These are phyloP conservation scores for Solanum hybrid DNA, from an alignment of 305 asterid species.

Conservation along the genomic window DNA sequence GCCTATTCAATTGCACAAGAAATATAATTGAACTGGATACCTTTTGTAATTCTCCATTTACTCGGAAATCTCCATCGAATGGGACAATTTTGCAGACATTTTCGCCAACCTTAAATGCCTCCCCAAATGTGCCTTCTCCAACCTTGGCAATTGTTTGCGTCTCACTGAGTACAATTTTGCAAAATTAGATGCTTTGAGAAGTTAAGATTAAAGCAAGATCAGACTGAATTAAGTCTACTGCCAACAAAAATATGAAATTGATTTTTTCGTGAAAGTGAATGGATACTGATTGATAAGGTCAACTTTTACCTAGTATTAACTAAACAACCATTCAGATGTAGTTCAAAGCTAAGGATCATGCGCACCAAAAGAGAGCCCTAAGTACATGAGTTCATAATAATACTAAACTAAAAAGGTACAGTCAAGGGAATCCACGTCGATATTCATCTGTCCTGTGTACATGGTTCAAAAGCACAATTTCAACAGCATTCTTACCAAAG, in stretches of 20 bases:
- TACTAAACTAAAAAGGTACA: not conserved
- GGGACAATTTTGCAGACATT: constrained; percentile 91
- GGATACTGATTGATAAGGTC: not conserved
- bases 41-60: constrained; percentile 91
- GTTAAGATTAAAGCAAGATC: not conserved
- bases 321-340: not conserved
- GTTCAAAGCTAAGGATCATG: not conserved
- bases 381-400: not conserved
- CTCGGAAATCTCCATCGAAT: constrained; percentile 66
- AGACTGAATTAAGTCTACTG: not conserved
- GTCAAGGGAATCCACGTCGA: not conserved
- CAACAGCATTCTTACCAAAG: not conserved
- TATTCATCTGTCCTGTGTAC: not conserved
- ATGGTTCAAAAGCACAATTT: not conserved
- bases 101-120: constrained; percentile 80
- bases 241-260: not conserved
- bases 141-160: constrained; percentile 47
- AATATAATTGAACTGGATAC: constrained; percentile 20
- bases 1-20: not conserved
- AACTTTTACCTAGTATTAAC: not conserved
- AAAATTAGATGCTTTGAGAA: not conserved
- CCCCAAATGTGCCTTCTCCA: constrained; percentile 96
- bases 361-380: not conserved
- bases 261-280: not conserved
- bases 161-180: constrained; percentile 38